Evolutionary conservation across 2,329 filamentous ascomycete species (phyloP).

Genomic region (Fusarium citri): DNA sequence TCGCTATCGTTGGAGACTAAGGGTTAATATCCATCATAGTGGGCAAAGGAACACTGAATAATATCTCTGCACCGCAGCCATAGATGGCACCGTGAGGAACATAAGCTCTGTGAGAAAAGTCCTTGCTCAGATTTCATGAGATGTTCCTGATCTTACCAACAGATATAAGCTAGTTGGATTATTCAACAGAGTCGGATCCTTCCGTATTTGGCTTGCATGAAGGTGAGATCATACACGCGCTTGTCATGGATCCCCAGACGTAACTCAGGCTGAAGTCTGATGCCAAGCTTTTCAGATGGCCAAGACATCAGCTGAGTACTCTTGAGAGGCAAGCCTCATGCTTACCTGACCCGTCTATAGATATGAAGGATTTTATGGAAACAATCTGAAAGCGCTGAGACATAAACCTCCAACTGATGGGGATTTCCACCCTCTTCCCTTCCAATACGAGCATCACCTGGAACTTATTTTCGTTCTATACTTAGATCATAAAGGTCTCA

Average conservation of each 20-base stretch:
- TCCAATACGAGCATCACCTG: background rate
- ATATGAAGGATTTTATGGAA: background rate
- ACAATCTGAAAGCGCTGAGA: background rate
- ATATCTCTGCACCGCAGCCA: background rate
- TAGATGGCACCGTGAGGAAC: background rate
- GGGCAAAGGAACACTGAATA: background rate
- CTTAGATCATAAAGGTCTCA: background rate
- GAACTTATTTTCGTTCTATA: background rate
- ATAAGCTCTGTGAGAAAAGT: background rate
- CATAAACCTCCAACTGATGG: background rate
- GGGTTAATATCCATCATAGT: too few relatives aligned
- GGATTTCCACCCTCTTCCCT: fast-evolving
- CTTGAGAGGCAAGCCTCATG: background rate
- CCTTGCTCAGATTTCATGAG: background rate
- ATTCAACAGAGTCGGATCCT: background rate
- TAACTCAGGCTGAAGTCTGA: background rate
- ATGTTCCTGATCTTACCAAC: background rate
- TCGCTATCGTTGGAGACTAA: background rate
- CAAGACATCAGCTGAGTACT: background rate
- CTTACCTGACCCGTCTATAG: background rate
- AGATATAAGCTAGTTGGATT: background rate
- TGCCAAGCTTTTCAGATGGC: background rate
- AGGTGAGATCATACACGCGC: background rate
- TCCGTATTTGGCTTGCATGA: background rate
- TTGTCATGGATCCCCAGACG: background rate